Base-by-base conservation (phyloP, 495 filamentous ascomycete genomes). In the Beverwykella pulmonaria region DNA sequence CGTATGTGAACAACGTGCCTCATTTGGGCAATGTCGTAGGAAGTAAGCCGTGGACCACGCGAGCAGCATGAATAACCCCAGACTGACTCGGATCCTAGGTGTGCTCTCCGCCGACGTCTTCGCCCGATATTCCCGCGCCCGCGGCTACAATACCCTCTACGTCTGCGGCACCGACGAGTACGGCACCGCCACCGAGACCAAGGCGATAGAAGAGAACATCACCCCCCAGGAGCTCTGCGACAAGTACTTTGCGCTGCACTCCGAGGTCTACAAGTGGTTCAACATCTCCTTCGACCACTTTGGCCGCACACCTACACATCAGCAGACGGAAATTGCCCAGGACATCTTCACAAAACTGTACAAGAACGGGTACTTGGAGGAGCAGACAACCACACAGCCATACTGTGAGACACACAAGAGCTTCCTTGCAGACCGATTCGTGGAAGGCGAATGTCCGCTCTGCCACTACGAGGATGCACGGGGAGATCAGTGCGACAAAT, bases 1-100 rank as follows among this genome's bases (percentile, higher is more conserved):
- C 74, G 46, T 98, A 97, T 74, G 92, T 96, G 55, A 98, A 98
- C 80, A 97, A 97, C 78, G 91, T 95, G 10, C 94, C 93, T 8
- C 65, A 69, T 57, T 32, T 69, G 20, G 66, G 94, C 59, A 98
- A 98, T 77, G 88, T 97, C 59, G 84, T 97, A 58, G 94, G 94
- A 60, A 91, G 88, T 49, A 46, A 55, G 53, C 26, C 10, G 23
- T 25, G 2, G 10, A n/a, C 32, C 32, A 9, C 30, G 44, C 54
- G n/a, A n/a, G 20, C 26, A 6, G 32, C 32, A 5, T 34, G 5
- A 6, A 12, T 34, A 6, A 34, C 6, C 32, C 32, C 32, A 34
- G 32, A 32, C 52, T 36, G n/a, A 55, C 19, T 32, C 19, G 1
- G 8, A 5, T 3, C 17, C 30, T 25, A 57, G 39, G 59, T 68